These are phyloP conservation scores for Pythium coloratum DNA, from an alignment of 352 stramenopile species.

Conservation along the genomic window DNA sequence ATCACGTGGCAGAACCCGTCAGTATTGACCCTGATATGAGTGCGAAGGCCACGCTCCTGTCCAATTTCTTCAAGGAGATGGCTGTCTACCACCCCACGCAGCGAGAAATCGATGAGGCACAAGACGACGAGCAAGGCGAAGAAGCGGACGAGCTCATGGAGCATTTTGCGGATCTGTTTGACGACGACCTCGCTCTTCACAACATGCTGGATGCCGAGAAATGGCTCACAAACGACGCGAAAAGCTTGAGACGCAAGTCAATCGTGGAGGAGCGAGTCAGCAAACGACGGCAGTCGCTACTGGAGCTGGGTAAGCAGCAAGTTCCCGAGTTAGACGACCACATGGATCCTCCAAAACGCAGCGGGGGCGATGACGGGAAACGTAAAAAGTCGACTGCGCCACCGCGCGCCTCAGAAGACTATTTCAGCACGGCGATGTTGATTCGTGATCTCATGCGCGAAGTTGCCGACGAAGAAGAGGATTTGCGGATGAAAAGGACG, in stretches of 20 bases:
- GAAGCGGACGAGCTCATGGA: conserved; percentile 38
- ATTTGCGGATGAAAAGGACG: not conserved
- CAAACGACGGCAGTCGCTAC: conserved; percentile 5
- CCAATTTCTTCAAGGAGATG: conserved; percentile 60
- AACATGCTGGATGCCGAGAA: conserved; percentile 56
- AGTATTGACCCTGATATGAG: conserved; percentile 18
- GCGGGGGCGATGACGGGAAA: not conserved
- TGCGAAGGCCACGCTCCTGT: conserved; percentile 29
- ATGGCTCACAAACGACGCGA: conserved; percentile 36
- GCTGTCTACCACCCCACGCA: conserved; percentile 36
- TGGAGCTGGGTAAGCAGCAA: conserved; percentile 7
- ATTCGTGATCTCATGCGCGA: conserved; percentile 53
- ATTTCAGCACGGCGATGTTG: conserved; percentile 46
- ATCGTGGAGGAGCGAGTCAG: conserved; percentile 22
- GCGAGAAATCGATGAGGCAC: conserved; percentile 25
- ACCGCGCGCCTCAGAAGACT: conserved; percentile 45
- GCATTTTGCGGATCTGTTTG: conserved; percentile 46
- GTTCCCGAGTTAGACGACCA: conserved; percentile 9
- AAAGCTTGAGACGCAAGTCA: conserved; percentile 19
- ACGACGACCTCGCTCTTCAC: conserved; percentile 38
- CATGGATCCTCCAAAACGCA: not conserved
- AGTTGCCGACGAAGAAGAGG: conserved; percentile 23
- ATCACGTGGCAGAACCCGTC: not conserved
- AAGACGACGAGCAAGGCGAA: conserved; percentile 20
- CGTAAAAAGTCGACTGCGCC: not conserved